Evolutionary conservation across 305 asterid species (phyloP).

Genomic region (Ajuga reptans): DNA sequence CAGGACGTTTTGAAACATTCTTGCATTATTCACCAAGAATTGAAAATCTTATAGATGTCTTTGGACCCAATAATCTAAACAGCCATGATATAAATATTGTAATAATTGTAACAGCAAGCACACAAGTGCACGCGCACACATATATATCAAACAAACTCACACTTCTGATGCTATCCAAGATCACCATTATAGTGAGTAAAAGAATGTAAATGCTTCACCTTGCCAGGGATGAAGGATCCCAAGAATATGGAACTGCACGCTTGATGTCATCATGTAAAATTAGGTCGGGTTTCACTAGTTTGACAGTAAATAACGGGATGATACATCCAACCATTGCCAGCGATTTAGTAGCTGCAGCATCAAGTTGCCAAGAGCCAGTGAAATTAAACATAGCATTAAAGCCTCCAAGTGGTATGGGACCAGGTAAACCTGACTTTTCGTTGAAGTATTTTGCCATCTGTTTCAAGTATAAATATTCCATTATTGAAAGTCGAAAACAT

Average conservation of each 20-base stretch:
- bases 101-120: too few species aligned
- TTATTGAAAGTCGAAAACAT: slow-evolving; percentile 5
- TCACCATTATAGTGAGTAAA: background rate
- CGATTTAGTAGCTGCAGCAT: slow-evolving; percentile 83
- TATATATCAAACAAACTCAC: background rate
- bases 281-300: slow-evolving; percentile 40
- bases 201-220: slow-evolving; percentile 45
- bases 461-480: slow-evolving; percentile 22
- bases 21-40: background rate
- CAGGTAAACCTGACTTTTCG: slow-evolving; percentile 58
- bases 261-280: slow-evolving; percentile 61
- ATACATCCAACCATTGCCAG: slow-evolving; percentile 78
- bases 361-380: slow-evolving; percentile 88
- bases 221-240: slow-evolving; percentile 94
- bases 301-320: slow-evolving; percentile 55
- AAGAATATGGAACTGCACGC: slow-evolving; percentile 83
- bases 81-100: background rate
- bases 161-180: background rate
- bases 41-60: background rate
- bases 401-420: slow-evolving; percentile 80
- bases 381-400: slow-evolving; percentile 95
- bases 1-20: background rate
- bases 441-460: slow-evolving; percentile 92
- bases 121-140: background rate
- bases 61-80: background rate